These are phyloP conservation scores for Xylariaceae sp. DNA, from an alignment of 2,329 filamentous ascomycete genomes.

Conservation along the genomic window DNA sequence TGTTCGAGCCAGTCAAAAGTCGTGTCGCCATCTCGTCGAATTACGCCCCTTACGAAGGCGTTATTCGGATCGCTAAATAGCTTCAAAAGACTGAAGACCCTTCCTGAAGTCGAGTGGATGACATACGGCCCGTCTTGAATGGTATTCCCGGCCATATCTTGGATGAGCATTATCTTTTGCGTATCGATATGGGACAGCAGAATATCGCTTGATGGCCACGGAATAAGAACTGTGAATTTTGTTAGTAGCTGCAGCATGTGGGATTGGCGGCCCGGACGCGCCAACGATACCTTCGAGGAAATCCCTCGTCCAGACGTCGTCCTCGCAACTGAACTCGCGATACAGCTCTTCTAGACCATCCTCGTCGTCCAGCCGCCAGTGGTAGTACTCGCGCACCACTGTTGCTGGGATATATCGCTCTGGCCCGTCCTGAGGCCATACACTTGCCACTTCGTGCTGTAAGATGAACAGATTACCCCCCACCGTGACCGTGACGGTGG, in stretches of 20 bases:
- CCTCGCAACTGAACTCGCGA: conserved; percentile 1
- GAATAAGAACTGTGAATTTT: neutral
- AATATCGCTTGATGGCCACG: neutral
- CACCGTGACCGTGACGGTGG: neutral
- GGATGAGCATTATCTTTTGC: neutral
- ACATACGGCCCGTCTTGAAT: conserved; percentile 7
- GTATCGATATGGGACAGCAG: neutral
- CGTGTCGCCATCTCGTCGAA: conserved; percentile 1
- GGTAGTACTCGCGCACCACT: too few species aligned
- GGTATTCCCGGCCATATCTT: neutral
- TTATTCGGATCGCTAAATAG: conserved; percentile 9
- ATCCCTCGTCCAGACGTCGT: conserved; percentile 9
- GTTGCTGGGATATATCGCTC: conserved; percentile 1
- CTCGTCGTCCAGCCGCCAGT: too few species aligned
- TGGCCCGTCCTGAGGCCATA: conserved; percentile 1
- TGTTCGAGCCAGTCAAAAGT: conserved; percentile 8
- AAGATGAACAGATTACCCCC: conserved; percentile 1
- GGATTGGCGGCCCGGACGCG: too few species aligned
- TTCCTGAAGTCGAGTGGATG: conserved; percentile 4
- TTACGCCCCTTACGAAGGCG: conserved; percentile 8
- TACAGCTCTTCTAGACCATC: neutral
- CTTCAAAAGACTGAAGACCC: conserved; percentile 4
- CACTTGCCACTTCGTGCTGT: conserved; percentile 1
- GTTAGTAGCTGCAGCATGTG: too few species aligned
- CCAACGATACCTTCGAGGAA: conserved; percentile 7